Evolutionary conservation across 345 rosid species (phyloP), one percentile per base, ranked within the genome.

Genomic region (Syzygium grande): DNA sequence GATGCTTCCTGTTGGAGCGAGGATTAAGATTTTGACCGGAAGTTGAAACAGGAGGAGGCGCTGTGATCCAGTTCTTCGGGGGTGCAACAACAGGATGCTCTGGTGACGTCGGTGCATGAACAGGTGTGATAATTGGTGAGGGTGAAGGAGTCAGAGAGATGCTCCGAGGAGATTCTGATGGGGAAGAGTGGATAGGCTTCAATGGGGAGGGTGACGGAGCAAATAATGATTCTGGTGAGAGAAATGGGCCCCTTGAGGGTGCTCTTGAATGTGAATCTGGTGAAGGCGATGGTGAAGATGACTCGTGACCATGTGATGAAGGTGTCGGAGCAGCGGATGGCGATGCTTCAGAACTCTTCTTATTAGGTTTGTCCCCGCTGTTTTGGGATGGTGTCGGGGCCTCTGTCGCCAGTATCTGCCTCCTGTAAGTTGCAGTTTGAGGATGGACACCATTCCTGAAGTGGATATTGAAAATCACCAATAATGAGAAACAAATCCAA

Each of bases 321-420:
- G 89, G 65, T 52, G 86, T n/a, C 0, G 84, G 29, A 77, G 91
- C 84, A 86, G 90, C 86, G 38, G 89, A 34, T 10, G 56, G 86
- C 14, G 92, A 87, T 68, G 86, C 14, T 68, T 61, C 89, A 49
- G 85, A 52, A 85, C 19, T 27, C 56, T 85, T 88, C 53, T 21
- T 52, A 46, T 61, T 34, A 10, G n/a, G 63, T 86, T 84, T 52
- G 86, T 54, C 52, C 22, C 85, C 65, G 51, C 87, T 86, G 58
- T 59, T 52, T 86, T 68, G 80, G 52, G 77, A 59, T 85, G 89
- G 58, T 79, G 61, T 86, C 51, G 90, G 85, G 52, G 85, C 22
- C 34, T 84, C 87, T 49, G 41, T 90, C 53, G 51, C 87, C 92
- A 89, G 93, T 90, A 94, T 89, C 89, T 85, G 90, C 90, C 92